Evolutionary conservation across 257 asterid genomes (phyloP).

Genomic region (Capsicum baccatum): DNA sequence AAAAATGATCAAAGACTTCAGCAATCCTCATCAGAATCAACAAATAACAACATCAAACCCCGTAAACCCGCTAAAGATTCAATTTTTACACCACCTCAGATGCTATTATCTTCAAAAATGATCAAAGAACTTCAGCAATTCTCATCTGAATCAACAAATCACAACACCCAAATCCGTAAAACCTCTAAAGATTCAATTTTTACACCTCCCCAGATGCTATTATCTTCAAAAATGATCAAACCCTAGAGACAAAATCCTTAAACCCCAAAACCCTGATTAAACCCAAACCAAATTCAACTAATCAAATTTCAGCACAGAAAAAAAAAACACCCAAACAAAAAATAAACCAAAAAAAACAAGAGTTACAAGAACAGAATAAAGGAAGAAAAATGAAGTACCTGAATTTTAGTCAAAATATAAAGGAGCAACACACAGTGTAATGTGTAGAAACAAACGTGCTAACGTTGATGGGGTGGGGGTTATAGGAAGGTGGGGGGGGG

Average conservation of each 20-base stretch:
- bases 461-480: neutral
- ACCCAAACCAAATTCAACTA: slow-evolving; percentile 12
- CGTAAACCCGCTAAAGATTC: too few species aligned
- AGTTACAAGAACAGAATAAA: neutral
- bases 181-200: neutral
- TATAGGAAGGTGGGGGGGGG: neutral
- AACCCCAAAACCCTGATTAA: slow-evolving; percentile 14
- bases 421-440: neutral
- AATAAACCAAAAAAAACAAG: neutral
- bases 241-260: slow-evolving; percentile 1
- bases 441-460: slow-evolving; percentile 22
- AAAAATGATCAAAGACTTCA: neutral
- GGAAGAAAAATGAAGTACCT: slow-evolving; percentile 5
- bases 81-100: too few species aligned
- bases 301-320: neutral
- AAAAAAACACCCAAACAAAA: neutral
- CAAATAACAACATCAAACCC: too few species aligned
- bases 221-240: neutral
- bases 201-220: neutral
- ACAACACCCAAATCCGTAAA: neutral
- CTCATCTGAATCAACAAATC: slow-evolving; percentile 44
- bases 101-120: too few species aligned
- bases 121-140: too few species aligned
- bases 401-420: slow-evolving; percentile 10
- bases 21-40: neutral